Conservation (phyloP, 169 alveolate genomes). For the Cyclospora cayetanensis region DNA sequence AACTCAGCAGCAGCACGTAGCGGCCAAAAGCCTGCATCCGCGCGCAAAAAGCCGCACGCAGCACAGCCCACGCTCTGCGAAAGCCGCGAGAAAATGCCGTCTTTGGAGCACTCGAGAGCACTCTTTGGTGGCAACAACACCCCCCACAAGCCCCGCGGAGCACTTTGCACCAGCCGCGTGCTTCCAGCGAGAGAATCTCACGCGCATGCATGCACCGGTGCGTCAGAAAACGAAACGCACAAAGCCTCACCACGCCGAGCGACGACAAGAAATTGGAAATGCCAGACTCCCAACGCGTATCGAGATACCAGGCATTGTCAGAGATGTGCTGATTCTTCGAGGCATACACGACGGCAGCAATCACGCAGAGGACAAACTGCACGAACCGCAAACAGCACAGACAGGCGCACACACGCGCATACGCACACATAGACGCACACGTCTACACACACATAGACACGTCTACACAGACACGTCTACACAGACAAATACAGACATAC, state of each 20-base stretch:
- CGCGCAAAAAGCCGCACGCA: background rate
- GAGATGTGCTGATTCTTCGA: constrained; percentile 48
- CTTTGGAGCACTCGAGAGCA: too few species aligned
- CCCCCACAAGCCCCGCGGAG: too few species aligned
- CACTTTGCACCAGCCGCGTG: too few species aligned
- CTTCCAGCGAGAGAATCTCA: too few species aligned
- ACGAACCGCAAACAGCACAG: background rate
- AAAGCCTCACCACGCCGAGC: constrained; percentile 54
- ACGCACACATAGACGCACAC: constrained; percentile 3
- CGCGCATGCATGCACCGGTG: too few species aligned
- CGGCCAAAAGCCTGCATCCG: constrained; percentile 80
- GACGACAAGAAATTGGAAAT: constrained; percentile 62
- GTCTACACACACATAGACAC: background rate
- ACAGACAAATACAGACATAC: too few species aligned
- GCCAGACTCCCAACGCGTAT: constrained; percentile 64
- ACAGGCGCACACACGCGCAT: constrained; percentile 21
- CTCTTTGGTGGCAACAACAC: too few species aligned
- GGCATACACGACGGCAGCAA: constrained; percentile 60
- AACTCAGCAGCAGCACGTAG: constrained; percentile 86
- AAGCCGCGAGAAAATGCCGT: too few species aligned
- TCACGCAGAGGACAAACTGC: constrained; percentile 58
- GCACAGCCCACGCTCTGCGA: background rate
- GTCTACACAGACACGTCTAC: too few species aligned
- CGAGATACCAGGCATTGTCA: constrained; percentile 68
- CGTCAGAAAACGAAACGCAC: too few species aligned